phyloP scores from a whole-genome alignment of 257 asterid species.

The Paraleonurus japonicus region DNA sequence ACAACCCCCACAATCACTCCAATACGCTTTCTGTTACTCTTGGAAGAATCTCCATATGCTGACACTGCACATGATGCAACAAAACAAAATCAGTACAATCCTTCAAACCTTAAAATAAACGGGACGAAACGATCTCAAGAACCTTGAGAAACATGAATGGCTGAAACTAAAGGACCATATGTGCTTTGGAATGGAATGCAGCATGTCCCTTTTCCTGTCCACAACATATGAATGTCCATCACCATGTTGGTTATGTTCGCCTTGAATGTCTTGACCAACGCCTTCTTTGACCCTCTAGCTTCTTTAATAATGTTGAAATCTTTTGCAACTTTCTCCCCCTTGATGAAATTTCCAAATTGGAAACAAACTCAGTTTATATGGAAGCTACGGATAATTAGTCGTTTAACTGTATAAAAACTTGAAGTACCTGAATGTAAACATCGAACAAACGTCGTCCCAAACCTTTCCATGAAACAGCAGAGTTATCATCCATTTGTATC shows the following conservation, averaged over 20 bases:
- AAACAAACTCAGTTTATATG: background rate
- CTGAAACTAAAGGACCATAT: constrained; percentile 58
- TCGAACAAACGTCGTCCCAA: constrained; percentile 60
- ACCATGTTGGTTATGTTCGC: constrained; percentile 54
- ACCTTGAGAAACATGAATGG: constrained; percentile 56
- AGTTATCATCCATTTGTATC: constrained; percentile 54
- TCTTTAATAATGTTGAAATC: constrained; percentile 48
- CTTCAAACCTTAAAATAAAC: background rate
- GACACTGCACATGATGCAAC: constrained; percentile 32
- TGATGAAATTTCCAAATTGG: constrained; percentile 6
- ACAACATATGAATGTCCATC: constrained; percentile 52
- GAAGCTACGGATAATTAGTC: background rate
- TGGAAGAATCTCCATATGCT: constrained; percentile 20
- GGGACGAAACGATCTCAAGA: background rate
- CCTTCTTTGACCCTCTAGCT: constrained; percentile 58
- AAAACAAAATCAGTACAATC: background rate
- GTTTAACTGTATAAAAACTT: background rate
- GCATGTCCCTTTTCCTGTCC: constrained; percentile 73
- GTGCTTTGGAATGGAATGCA: constrained; percentile 72
- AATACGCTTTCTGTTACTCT: constrained; percentile 24
- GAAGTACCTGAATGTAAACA: constrained; percentile 51
- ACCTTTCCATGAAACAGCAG: constrained; percentile 52
- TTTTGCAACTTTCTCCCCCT: constrained; percentile 51
- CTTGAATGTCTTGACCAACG: constrained; percentile 41
- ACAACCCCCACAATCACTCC: constrained; percentile 44